Evolutionary conservation across 2,329 filamentous ascomycete species (phyloP).

Genomic region (Fusarium odoratissimum): DNA sequence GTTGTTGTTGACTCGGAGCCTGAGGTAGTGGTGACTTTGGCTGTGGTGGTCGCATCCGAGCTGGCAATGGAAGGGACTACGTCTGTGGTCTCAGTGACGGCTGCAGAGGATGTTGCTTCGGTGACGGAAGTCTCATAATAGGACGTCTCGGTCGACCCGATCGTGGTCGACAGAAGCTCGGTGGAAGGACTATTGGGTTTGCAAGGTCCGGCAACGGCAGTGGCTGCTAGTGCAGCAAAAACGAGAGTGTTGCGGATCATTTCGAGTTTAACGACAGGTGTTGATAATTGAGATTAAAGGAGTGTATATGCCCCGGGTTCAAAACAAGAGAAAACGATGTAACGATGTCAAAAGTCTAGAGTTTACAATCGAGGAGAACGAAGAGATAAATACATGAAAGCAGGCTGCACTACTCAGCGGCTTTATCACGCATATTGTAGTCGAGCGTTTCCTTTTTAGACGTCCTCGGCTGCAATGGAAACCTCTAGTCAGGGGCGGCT

Average conservation of each 20-base stretch:
- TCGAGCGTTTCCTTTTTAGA: background rate
- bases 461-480: accelerated
- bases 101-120: background rate
- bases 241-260: background rate
- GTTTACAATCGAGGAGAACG: accelerated
- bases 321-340: accelerated
- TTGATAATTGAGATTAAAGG: background rate
- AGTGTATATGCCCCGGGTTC: background rate
- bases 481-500: background rate
- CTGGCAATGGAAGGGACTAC: background rate
- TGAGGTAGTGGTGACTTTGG: background rate
- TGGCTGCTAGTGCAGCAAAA: background rate
- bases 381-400: background rate
- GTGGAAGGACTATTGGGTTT: background rate
- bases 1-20: background rate
- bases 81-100: background rate
- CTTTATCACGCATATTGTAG: background rate
- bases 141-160: background rate
- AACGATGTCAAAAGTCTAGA: background rate
- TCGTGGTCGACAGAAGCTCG: background rate
- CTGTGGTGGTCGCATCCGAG: background rate
- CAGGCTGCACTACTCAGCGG: background rate
- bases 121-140: background rate
- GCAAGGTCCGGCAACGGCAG: background rate
- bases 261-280: accelerated